Evolutionary conservation across 805 yeast species (phyloP), one percentile per base, ranked within the genome.

Genomic region (Wickerhamiella siamensis): DNA sequence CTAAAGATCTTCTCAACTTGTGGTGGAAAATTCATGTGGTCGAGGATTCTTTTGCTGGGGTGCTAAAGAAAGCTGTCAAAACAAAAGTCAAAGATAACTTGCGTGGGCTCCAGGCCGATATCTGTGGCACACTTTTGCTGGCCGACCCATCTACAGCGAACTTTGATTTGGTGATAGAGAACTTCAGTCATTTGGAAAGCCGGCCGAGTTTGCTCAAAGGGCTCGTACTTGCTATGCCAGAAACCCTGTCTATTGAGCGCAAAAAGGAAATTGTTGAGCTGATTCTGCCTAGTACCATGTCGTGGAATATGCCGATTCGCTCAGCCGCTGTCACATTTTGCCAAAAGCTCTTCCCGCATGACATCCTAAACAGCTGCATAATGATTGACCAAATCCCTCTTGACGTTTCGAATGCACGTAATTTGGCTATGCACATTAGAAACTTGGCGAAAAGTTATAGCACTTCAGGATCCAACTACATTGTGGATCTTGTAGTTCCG

Each of bases 311-410:
- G 2, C 19, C 24, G 1, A 14, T 45, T 8, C 45, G 56, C 2
- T 36, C 41, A 2, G 37, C 47, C 1, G 51, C 54, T 3, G 33
- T 51, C 3, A 39, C 33, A n/a, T 22, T 47, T 3, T 19, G 46
- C 9, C 41, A 37, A 10, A 8, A 26, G 4, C 21, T 51, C 1
- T 10, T 37, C 12, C 42, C 46, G 1, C 34, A 38, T 2, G 44
- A 36, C 12, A 10, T 53, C 15, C 16, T 78, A n/a, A 60, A 66
- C 24, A 74, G 71, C 40, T 71, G 79, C 45, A 60, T 67, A 39
- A 52, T 72, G 2, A 71, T 87, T 38, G 95, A 84, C 56, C 74
- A 76, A 44, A 70, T 79, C 5, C 94, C 94, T 0, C 64, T 79
- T 39, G 71, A 72, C n/a, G 60, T 86, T 15, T 63, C 71, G 10